Percentiles rank a stretch among this genome's conserved stretches.
These are phyloP conservation scores for Lippia alba DNA, from an alignment of 305 asterid genomes.

Conservation along the genomic window DNA sequence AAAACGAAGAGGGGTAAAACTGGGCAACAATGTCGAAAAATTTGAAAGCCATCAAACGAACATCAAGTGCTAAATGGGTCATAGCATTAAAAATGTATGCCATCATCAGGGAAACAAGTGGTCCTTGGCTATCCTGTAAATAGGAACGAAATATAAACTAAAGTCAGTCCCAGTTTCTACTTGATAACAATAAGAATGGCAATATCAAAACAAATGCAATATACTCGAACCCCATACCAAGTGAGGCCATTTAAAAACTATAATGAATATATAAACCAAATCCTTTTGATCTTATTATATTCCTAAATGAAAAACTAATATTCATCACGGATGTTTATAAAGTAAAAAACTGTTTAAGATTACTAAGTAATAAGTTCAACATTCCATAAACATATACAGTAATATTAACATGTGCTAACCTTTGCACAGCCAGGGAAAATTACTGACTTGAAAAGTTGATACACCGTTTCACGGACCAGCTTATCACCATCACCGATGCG, in stretches of 20 bases:
- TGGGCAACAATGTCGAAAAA: slow-evolving; percentile 82
- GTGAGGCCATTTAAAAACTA: slow-evolving; percentile 15
- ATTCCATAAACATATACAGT: slow-evolving; percentile 4
- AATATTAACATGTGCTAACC: slow-evolving; percentile 50
- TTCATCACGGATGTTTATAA: too few species aligned
- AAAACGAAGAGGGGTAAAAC: slow-evolving; percentile 76
- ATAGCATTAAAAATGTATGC: slow-evolving; percentile 82
- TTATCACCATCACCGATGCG: slow-evolving; percentile 92
- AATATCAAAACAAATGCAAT: background rate
- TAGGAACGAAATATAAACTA: slow-evolving; percentile 33
- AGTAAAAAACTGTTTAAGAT: too few species aligned
- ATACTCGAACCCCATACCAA: slow-evolving; percentile 6
- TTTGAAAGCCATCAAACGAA: slow-evolving; percentile 90
- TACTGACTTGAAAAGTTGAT: slow-evolving; percentile 81
- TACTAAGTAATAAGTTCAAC: slow-evolving; percentile 9
- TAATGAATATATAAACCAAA: slow-evolving; percentile 5
- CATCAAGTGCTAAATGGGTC: slow-evolving; percentile 84
- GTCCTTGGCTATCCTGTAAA: slow-evolving; percentile 84
- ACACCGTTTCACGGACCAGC: slow-evolving; percentile 79
- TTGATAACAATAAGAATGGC: slow-evolving; percentile 17
- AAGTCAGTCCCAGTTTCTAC: slow-evolving; percentile 24
- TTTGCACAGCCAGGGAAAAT: slow-evolving; percentile 77
- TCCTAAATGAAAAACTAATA: background rate
- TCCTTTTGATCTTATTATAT: background rate
- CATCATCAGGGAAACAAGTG: slow-evolving; percentile 81